Evolutionary conservation across 371 early-diverging fungal species (phyloP).

Genomic region (Chytridium lagenaria): DNA sequence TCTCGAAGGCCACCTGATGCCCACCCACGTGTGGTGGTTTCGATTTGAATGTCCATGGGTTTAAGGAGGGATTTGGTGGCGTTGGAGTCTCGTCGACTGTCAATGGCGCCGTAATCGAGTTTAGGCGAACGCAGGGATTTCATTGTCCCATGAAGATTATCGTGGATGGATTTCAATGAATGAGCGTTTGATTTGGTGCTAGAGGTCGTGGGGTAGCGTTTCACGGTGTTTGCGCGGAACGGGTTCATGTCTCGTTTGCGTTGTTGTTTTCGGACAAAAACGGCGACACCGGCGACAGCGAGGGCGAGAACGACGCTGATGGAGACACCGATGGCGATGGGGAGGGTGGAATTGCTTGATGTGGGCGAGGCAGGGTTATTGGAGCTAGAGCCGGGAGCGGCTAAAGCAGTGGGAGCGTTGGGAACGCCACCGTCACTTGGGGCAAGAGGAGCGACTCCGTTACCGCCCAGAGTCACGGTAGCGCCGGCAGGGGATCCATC

Average conservation of each 20-base stretch:
- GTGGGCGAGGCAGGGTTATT: not conserved
- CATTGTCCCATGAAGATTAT: too few relatives aligned
- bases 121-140: too few relatives aligned
- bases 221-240: not conserved
- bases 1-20: not conserved
- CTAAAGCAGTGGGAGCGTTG: too few relatives aligned
- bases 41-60: slow-evolving; percentile 3
- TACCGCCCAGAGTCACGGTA: too few relatives aligned
- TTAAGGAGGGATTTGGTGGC: too few relatives aligned
- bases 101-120: too few relatives aligned
- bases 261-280: not conserved
- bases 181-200: not conserved
- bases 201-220: not conserved
- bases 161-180: not conserved
- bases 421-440: too few relatives aligned
- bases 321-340: not conserved
- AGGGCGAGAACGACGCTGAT: not conserved
- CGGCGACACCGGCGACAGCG: not conserved
- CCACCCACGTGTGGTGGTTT: not conserved
- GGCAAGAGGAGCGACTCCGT: too few relatives aligned
- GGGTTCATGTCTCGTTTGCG: not conserved
- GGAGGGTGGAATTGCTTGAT: not conserved
- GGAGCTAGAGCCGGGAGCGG: not conserved
- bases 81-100: too few relatives aligned
- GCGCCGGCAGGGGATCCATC: too few relatives aligned